Percentiles rank a stretch among this genome's conserved stretches.
Evolutionary conservation across 208 protist genomes (phyloP).

Genomic region (Leishmania martiniquensis): DNA sequence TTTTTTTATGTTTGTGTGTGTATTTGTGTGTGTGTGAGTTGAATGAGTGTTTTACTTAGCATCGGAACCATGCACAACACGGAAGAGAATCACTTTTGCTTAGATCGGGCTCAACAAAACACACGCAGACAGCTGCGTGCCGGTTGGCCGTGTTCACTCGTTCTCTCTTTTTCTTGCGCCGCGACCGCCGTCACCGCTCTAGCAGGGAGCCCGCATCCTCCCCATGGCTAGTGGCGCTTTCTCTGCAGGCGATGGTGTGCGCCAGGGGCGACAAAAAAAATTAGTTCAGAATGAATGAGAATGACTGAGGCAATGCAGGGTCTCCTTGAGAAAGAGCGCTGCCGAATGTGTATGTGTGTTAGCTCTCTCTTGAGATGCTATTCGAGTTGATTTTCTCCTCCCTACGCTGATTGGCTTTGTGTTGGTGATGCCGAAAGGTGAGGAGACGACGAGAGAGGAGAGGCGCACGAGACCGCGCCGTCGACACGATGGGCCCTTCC

Average conservation of each 20-base stretch:
- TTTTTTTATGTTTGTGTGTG: background rate
- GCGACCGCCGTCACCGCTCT: background rate
- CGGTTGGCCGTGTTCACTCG: background rate
- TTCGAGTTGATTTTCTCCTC: background rate
- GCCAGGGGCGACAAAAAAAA: background rate
- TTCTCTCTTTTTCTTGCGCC: background rate
- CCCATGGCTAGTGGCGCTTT: background rate
- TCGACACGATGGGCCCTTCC: background rate
- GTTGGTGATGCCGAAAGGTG: background rate
- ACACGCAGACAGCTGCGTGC: background rate
- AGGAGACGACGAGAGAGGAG: background rate
- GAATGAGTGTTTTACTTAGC: too few species aligned
- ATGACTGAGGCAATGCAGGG: background rate
- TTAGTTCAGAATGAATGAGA: background rate
- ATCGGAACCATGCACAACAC: too few species aligned
- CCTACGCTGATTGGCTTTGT: background rate
- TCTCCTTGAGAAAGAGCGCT: background rate
- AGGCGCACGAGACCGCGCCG: background rate
- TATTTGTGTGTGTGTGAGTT: background rate
- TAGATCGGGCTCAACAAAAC: too few species aligned
- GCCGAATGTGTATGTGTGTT: background rate
- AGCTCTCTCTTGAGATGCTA: background rate
- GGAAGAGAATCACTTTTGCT: background rate
- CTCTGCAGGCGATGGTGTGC: background rate
- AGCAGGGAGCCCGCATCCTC: background rate